phyloP scores from a whole-genome alignment of 2,329 filamentous ascomycete species.

The Raffaelea arxii region DNA sequence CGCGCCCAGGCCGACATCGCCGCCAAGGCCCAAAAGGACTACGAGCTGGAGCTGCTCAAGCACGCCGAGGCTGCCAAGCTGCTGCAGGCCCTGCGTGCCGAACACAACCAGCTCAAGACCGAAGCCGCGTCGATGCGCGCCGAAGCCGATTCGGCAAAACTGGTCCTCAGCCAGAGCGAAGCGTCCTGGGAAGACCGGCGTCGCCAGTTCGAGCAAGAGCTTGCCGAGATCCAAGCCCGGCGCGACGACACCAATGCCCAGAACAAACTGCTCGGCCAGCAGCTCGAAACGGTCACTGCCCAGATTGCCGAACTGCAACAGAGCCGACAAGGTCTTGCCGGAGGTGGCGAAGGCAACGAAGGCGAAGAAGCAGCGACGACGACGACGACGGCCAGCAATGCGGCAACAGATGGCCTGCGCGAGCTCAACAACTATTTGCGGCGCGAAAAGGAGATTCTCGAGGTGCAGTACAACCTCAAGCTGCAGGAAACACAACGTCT shows the following conservation, averaged over 20 bases:
- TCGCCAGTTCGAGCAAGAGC: constrained; percentile 72
- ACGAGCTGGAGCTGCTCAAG: constrained; percentile 88
- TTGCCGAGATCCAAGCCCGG: constrained; percentile 66
- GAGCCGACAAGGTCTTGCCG: constrained; percentile 48
- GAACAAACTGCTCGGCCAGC: constrained; percentile 82
- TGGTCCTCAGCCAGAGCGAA: constrained; percentile 68
- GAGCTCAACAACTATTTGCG: constrained; percentile 88
- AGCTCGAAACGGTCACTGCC: constrained; percentile 71
- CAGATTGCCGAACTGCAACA: constrained; percentile 77
- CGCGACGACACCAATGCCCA: constrained; percentile 80
- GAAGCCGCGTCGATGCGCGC: constrained; percentile 65
- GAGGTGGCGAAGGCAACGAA: neutral
- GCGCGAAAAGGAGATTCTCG: constrained; percentile 93
- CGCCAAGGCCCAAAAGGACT: constrained; percentile 85
- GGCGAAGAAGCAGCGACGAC: constrained; percentile 37
- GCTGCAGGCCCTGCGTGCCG: constrained; percentile 66
- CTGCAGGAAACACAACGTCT: constrained; percentile 79
- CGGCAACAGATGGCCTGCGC: constrained; percentile 65
- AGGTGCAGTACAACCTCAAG: constrained; percentile 90
- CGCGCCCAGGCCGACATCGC: constrained; percentile 91
- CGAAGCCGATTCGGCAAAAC: constrained; percentile 78
- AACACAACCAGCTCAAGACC: constrained; percentile 74
- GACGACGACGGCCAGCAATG: constrained; percentile 40
- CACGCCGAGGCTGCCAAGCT: constrained; percentile 90
- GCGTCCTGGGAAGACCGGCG: constrained; percentile 80